Conservation (phyloP, 2,329 filamentous ascomycete species). For the Cadophora gregata region DNA sequence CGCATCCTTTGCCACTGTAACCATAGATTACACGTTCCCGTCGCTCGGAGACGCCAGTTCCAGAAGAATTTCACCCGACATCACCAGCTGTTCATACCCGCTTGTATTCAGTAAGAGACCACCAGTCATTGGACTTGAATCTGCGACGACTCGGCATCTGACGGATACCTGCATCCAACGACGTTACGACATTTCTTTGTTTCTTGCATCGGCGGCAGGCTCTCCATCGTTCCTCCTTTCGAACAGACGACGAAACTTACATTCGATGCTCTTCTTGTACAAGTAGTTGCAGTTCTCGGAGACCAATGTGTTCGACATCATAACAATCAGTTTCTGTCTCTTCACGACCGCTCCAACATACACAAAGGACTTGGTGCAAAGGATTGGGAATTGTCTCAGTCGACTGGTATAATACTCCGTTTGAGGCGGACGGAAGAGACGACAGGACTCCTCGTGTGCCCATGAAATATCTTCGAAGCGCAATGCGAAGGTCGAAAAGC, state of each 20-base stretch:
- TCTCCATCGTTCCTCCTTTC: conserved; percentile 24
- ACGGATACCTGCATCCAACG: conserved; percentile 41
- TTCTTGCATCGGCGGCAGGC: conserved; percentile 30
- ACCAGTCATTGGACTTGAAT: conserved; percentile 34
- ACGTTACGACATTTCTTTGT: conserved; percentile 39
- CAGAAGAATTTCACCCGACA: conserved; percentile 41
- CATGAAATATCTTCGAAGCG: conserved; percentile 48
- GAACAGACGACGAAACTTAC: conserved; percentile 33
- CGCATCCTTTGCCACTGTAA: conserved; percentile 31
- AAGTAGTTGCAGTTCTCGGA: conserved; percentile 25
- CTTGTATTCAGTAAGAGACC: conserved; percentile 28
- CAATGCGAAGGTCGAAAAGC: conserved; percentile 45
- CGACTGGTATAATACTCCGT: conserved; percentile 21
- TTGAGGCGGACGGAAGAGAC: conserved; percentile 25
- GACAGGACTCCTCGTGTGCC: conserved; percentile 61
- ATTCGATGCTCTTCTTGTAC: conserved; percentile 31
- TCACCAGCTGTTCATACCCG: conserved; percentile 38
- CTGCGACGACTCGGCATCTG: conserved; percentile 36
- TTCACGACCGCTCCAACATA: conserved; percentile 23
- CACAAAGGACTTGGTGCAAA: conserved; percentile 14
- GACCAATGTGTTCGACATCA: conserved; percentile 38
- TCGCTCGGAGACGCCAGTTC: conserved; percentile 38
- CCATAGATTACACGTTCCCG: conserved; percentile 34
- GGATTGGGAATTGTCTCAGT: conserved; percentile 5
- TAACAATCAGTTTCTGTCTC: conserved; percentile 34